These are phyloP conservation scores for Primulina tabacum DNA, from an alignment of 257 asterid genomes.

Conservation along the genomic window DNA sequence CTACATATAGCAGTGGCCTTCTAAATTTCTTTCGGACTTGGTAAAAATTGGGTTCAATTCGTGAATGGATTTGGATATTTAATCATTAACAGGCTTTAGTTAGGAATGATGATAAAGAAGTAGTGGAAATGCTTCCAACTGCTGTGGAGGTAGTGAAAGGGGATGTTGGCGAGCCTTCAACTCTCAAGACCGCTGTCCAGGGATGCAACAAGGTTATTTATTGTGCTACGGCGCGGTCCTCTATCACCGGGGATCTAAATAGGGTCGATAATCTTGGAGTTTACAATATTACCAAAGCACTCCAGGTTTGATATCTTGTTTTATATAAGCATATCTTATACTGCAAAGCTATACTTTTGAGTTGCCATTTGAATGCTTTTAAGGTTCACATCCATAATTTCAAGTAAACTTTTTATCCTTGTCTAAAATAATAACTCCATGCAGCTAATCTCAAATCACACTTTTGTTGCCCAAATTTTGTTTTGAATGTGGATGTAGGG, in stretches of 20 bases:
- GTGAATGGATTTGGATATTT: constrained; percentile 9
- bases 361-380: neutral
- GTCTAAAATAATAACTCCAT: neutral
- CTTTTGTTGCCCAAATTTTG: neutral
- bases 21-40: neutral
- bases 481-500: neutral
- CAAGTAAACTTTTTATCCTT: neutral
- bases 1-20: neutral
- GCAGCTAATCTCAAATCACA: neutral
- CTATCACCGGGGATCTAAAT: constrained; percentile 84
- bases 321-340: neutral
- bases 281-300: constrained; percentile 81
- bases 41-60: neutral
- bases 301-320: constrained; percentile 55
- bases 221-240: constrained; percentile 95
- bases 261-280: constrained; percentile 96
- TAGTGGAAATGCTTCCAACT: constrained; percentile 79
- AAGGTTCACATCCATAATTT: neutral
- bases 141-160: constrained; percentile 83
- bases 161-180: constrained; percentile 87
- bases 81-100: constrained; percentile 65
- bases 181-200: constrained; percentile 65
- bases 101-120: constrained; percentile 72
- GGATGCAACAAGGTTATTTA: constrained; percentile 92
- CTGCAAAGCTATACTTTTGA: neutral